Conservation (phyloP, 106 monocot genomes). For the Chionographis japonica region DNA sequence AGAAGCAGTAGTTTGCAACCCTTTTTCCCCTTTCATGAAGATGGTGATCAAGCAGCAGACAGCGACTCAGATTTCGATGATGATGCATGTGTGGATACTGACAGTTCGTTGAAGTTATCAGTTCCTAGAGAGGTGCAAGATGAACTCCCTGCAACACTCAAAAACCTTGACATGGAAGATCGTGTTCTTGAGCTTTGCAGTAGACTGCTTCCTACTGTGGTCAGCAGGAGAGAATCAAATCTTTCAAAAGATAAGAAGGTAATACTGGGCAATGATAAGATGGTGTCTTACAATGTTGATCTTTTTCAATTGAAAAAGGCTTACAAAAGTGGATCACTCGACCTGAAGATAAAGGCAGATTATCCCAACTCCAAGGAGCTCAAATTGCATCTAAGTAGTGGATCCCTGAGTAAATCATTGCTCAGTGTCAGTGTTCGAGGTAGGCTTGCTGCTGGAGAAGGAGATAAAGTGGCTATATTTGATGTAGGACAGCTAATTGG, state of each 20-base stretch:
- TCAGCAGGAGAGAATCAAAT: slow-evolving; percentile 40
- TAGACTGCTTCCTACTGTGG: slow-evolving; percentile 57
- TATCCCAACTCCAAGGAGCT: slow-evolving; percentile 92
- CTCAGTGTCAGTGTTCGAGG: slow-evolving; percentile 76
- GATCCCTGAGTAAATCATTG: slow-evolving; percentile 79
- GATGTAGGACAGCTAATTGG: slow-evolving; percentile 92
- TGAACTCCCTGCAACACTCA: slow-evolving; percentile 45
- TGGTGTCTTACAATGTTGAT: slow-evolving; percentile 48
- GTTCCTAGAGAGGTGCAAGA: slow-evolving; percentile 61
- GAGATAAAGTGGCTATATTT: slow-evolving; percentile 93
- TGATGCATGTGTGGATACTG: slow-evolving; percentile 56
- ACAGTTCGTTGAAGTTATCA: slow-evolving; percentile 52
- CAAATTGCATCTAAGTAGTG: slow-evolving; percentile 67
- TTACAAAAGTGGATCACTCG: slow-evolving; percentile 91
- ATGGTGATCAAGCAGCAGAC: slow-evolving; percentile 56
- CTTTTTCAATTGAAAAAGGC: slow-evolving; percentile 84
- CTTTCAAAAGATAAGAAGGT: slow-evolving; percentile 79
- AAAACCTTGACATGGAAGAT: slow-evolving; percentile 62
- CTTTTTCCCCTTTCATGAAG: slow-evolving; percentile 58
- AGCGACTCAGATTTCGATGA: slow-evolving; percentile 94
- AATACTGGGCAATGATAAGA: slow-evolving; percentile 54
- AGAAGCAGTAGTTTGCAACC: slow-evolving; percentile 42
- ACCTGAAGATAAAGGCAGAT: slow-evolving; percentile 92
- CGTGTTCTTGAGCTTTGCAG: slow-evolving; percentile 61
- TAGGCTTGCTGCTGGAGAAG: slow-evolving; percentile 94